A percentile compares a stretch with the other conserved stretches of the same genome.
These are phyloP conservation scores for Coemansia furcata DNA, from an alignment of 192 early-diverging fungal species.

Conservation along the genomic window DNA sequence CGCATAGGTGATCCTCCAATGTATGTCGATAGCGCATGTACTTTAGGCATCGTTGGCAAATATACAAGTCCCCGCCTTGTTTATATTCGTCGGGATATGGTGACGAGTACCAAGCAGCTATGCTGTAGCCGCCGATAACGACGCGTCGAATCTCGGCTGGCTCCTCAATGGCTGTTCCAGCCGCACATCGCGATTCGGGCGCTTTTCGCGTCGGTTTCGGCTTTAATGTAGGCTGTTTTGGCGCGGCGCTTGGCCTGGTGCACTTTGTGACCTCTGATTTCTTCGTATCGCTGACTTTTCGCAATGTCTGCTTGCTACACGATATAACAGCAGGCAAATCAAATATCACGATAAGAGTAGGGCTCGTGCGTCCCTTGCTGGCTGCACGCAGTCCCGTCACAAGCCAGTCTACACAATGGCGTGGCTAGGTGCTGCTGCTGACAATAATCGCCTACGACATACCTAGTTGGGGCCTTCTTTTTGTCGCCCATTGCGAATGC, in stretches of 20 bases:
- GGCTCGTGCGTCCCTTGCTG: neutral
- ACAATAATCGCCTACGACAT: neutral
- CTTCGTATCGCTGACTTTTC: neutral
- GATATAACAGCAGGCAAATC: neutral
- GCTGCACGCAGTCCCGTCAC: neutral
- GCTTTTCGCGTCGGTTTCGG: neutral
- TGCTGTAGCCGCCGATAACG: constrained; percentile 77
- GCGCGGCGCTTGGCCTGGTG: neutral
- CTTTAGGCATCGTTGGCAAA: constrained; percentile 92
- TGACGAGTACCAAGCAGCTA: constrained; percentile 93
- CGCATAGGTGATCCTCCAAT: constrained; percentile 58
- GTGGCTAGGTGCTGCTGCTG: neutral
- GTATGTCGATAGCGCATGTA: constrained; percentile 80
- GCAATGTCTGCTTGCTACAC: neutral
- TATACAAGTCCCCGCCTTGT: constrained; percentile 63
- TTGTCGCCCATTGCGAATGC: constrained; percentile 11
- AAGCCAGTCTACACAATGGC: neutral
- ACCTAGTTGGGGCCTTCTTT: constrained; percentile 1
- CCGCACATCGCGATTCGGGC: neutral
- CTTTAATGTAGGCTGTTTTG: constrained; percentile 1
- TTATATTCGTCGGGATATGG: constrained; percentile 92
- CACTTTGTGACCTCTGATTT: neutral
- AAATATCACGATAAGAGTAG: neutral
- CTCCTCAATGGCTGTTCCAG: neutral
- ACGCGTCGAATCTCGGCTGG: constrained; percentile 43